These are phyloP conservation scores for Picea abies DNA, from an alignment of 83 land plant genomes.

Conservation along the genomic window DNA sequence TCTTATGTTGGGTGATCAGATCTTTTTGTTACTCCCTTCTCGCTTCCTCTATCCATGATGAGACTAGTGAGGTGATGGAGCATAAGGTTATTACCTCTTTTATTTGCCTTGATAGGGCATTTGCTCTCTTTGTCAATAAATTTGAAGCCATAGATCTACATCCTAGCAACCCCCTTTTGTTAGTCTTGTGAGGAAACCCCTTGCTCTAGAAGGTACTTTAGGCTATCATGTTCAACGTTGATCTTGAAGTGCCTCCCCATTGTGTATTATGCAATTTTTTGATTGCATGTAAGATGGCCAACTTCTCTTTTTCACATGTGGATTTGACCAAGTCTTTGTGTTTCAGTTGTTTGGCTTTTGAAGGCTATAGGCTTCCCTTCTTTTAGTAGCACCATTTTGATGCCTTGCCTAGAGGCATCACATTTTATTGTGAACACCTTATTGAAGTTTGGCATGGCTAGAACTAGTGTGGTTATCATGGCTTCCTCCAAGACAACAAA, in stretches of 20 bases:
- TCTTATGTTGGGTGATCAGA: background rate
- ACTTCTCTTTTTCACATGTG: background rate
- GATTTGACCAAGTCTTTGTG: background rate
- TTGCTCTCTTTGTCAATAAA: background rate
- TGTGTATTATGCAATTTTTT: background rate
- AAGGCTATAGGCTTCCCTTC: background rate
- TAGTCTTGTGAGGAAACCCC: background rate
- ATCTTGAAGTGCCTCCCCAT: background rate
- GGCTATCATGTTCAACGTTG: background rate
- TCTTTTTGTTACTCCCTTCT: background rate
- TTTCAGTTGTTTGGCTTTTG: background rate
- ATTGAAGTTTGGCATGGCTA: background rate
- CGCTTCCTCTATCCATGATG: background rate
- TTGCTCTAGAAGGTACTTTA: background rate
- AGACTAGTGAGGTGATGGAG: too few species aligned
- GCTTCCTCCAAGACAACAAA: background rate
- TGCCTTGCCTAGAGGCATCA: background rate
- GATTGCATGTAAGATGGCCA: background rate
- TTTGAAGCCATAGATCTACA: background rate
- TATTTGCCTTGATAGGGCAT: background rate
- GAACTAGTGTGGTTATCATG: background rate
- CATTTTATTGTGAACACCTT: background rate
- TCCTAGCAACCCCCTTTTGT: background rate
- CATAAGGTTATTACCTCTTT: background rate
- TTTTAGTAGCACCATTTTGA: background rate